Base-by-base conservation (phyloP, 805 yeast genomes). In the Candida succiphila region DNA sequence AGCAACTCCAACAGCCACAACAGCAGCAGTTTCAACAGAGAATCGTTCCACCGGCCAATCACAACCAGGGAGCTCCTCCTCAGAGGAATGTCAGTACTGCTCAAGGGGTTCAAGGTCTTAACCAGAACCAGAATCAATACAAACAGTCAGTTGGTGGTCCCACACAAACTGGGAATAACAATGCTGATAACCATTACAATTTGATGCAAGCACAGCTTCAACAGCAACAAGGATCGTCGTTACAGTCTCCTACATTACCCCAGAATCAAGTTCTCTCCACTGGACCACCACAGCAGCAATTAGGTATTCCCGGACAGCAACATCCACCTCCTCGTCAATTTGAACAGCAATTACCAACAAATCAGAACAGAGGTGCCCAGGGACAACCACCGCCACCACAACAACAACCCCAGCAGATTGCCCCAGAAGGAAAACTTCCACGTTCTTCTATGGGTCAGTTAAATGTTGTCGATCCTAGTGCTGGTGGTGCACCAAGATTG, bases 331-430 rank as follows among this genome's bases (percentile, higher is more conserved):
- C 43, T 20, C 41, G 28, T 21, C 43, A 31, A 13, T 3, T 40
- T 32, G 30, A 44, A 7, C 51, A 46, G 26, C 59, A 54, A 32
- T 39, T 55, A 7, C 60, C 60, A 3, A 55, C 60, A 3, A 55
- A 53, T 32, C 60, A 54, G 34, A 52, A 51, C 25, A 32, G 27
- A 17, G 22, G 27, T 22, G n/a, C n/a, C n/a, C n/a, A n/a, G n/a
- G n/a, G n/a, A n/a, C 36, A 29, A 17, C n/a, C 13, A 6, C 31
- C 9, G 14, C 33, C 15, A 21, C 13, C 16, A 13, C 35, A 30
- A 16, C 35, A 25, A 17, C 24, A 17, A 15, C 14, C 21, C 12
- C 31, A 29, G n/a, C 31, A 29, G 19, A 8, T 9, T 13, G 19
- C 18, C 16, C n/a, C n/a, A n/a, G n/a, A 10, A 29, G 18, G 15